Evolutionary conservation across 192 early-diverging fungal genomes (phyloP).

Genomic region (Linnemannia schmuckeri): DNA sequence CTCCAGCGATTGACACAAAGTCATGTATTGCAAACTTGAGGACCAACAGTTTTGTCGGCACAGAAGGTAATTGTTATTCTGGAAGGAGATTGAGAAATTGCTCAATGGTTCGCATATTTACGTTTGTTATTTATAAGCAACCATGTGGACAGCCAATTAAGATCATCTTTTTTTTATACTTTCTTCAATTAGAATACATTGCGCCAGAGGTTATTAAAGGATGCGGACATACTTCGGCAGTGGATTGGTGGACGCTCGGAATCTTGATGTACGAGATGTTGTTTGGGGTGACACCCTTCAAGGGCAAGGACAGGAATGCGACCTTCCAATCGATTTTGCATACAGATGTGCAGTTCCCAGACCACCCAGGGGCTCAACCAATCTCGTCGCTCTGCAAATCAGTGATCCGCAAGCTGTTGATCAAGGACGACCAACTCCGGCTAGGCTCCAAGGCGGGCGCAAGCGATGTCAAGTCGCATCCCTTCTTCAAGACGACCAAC

Average conservation of each 20-base stretch:
- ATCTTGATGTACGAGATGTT: slow-evolving; percentile 99
- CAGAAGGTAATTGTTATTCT: slow-evolving; percentile 72
- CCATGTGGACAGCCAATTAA: background rate
- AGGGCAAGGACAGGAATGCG: slow-evolving; percentile 89
- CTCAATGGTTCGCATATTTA: slow-evolving; percentile 56
- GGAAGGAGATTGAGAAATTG: slow-evolving; percentile 76
- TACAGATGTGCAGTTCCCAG: slow-evolving; percentile 86
- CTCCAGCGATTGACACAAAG: slow-evolving; percentile 90
- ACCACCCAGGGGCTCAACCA: slow-evolving; percentile 46
- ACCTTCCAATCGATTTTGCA: slow-evolving; percentile 94
- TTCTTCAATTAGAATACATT: slow-evolving; percentile 38
- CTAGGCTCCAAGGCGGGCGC: slow-evolving; percentile 93
- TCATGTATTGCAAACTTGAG: slow-evolving; percentile 87
- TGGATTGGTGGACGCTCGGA: slow-evolving; percentile 99
- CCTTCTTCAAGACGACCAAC: slow-evolving; percentile 91
- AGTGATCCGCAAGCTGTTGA: slow-evolving; percentile 86
- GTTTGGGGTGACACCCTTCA: slow-evolving; percentile 97
- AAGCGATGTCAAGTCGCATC: slow-evolving; percentile 91
- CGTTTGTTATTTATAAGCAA: background rate
- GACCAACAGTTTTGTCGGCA: slow-evolving; percentile 99
- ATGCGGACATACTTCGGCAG: slow-evolving; percentile 92
- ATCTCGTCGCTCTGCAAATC: slow-evolving; percentile 72
- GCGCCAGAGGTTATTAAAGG: slow-evolving; percentile 88
- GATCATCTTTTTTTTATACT: background rate
- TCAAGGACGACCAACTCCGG: slow-evolving; percentile 92